Percentiles rank a stretch among this genome's conserved stretches.
Evolutionary conservation across 2,329 filamentous ascomycete genomes (phyloP).

Genomic region (Nigrospora sphaerica): DNA sequence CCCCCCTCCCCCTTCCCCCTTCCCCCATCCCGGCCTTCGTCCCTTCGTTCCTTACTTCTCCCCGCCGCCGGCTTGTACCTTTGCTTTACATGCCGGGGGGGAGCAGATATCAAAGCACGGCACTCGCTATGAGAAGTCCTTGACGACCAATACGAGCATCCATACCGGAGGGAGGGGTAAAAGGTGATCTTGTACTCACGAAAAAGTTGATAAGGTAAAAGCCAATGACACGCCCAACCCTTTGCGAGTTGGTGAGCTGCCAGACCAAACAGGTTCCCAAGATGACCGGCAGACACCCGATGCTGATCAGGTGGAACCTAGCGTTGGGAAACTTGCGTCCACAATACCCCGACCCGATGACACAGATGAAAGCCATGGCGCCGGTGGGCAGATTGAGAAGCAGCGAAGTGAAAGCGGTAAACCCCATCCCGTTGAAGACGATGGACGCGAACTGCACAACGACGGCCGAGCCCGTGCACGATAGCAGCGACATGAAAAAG

Average conservation of each 20-base stretch:
- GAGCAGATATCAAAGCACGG: too few relatives aligned
- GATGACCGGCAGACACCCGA: conserved; percentile 18
- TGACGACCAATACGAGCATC: too few relatives aligned
- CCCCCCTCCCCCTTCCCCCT: too few relatives aligned
- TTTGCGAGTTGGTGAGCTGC: conserved; percentile 13
- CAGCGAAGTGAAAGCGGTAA: conserved; percentile 23
- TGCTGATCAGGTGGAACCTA: conserved; percentile 18
- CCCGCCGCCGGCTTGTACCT: too few relatives aligned
- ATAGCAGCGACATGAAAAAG: conserved; percentile 19
- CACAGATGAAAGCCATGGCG: conserved; percentile 20
- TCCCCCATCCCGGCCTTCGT: too few relatives aligned
- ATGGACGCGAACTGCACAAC: conserved; percentile 23
- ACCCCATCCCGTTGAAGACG: conserved; percentile 26
- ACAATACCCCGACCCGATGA: conserved; percentile 22
- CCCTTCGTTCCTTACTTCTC: too few relatives aligned
- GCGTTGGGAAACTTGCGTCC: conserved; percentile 14
- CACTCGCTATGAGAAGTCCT: too few relatives aligned
- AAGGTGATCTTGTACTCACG: background rate
- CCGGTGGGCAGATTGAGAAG: conserved; percentile 24
- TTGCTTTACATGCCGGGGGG: too few relatives aligned
- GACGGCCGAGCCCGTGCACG: conserved; percentile 20
- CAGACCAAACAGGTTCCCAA: conserved; percentile 20
- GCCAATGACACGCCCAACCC: conserved; percentile 17
- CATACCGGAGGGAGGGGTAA: too few relatives aligned
- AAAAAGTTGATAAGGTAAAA: conserved; percentile 24